Conservation (phyloP, 2,329 filamentous ascomycete species). For the Chalaropsis thielavioides region DNA sequence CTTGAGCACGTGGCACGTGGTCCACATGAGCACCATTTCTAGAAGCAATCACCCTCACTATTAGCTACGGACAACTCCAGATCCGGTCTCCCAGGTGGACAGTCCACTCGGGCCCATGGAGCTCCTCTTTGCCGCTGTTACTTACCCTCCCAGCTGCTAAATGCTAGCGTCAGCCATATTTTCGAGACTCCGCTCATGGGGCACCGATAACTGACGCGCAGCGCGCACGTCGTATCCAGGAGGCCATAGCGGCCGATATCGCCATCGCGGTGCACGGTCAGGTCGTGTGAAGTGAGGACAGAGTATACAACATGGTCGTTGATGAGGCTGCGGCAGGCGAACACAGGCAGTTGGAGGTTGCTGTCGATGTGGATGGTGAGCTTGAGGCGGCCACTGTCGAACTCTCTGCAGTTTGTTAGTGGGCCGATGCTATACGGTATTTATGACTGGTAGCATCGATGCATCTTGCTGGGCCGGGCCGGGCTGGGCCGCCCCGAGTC, state of each 20-base stretch:
- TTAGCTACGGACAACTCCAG: not conserved
- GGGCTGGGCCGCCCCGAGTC: not conserved
- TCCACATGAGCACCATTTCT: constrained; percentile 7
- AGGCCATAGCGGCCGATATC: not conserved
- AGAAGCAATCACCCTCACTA: not conserved
- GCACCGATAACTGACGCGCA: not conserved
- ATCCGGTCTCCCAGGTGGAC: not conserved
- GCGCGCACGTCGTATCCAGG: not conserved
- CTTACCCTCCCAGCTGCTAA: constrained; percentile 1
- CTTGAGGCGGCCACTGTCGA: not conserved
- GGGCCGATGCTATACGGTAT: not conserved
- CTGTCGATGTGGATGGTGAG: not conserved
- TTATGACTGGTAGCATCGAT: not conserved
- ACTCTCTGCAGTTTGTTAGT: not conserved
- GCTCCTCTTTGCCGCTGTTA: not conserved
- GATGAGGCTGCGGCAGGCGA: not conserved
- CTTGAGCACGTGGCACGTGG: constrained; percentile 34
- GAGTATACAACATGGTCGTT: not conserved
- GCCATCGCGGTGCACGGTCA: not conserved
- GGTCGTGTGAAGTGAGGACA: not conserved
- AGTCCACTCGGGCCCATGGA: not conserved
- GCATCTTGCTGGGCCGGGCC: not conserved
- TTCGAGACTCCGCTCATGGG: not conserved
- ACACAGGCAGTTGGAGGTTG: not conserved
- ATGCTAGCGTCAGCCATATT: not conserved